Conservation (phyloP, 106 monocot genomes). For the Platanthera guangdongensis region DNA sequence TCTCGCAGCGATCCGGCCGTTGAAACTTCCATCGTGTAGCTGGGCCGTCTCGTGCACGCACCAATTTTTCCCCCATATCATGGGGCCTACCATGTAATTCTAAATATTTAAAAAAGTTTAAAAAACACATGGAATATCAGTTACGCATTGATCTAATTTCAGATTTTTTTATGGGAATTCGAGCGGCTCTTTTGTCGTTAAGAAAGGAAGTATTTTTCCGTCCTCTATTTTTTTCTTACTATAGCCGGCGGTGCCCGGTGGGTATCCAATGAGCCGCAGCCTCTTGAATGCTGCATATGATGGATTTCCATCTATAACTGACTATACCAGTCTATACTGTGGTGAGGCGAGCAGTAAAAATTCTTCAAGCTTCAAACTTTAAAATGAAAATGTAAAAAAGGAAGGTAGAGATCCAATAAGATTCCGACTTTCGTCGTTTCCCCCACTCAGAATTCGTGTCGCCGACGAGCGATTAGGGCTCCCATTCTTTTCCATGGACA, state of each 20-base stretch:
- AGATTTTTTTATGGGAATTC: background rate
- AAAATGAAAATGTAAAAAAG: background rate
- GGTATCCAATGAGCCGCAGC: conserved; percentile 3
- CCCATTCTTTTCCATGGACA: background rate
- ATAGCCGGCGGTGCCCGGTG: background rate
- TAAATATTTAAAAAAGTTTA: too few species aligned
- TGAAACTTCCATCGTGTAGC: too few species aligned
- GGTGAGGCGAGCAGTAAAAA: background rate
- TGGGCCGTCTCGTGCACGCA: too few species aligned
- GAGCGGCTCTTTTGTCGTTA: background rate
- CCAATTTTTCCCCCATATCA: too few species aligned
- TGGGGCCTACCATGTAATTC: too few species aligned
- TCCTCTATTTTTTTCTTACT: background rate
- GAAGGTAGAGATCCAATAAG: conserved; percentile 1
- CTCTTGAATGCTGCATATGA: background rate
- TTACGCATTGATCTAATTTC: too few species aligned
- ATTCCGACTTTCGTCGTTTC: conserved; percentile 1
- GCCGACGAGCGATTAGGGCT: background rate
- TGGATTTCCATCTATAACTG: conserved; percentile 5
- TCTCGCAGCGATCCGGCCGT: too few species aligned
- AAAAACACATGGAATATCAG: too few species aligned
- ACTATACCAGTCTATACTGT: background rate
- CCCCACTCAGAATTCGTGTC: background rate
- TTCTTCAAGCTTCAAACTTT: background rate
- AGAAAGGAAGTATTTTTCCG: background rate